Evolutionary conservation across 2,329 filamentous ascomycete species (phyloP).

Genomic region (Cytospora schulzeri): DNA sequence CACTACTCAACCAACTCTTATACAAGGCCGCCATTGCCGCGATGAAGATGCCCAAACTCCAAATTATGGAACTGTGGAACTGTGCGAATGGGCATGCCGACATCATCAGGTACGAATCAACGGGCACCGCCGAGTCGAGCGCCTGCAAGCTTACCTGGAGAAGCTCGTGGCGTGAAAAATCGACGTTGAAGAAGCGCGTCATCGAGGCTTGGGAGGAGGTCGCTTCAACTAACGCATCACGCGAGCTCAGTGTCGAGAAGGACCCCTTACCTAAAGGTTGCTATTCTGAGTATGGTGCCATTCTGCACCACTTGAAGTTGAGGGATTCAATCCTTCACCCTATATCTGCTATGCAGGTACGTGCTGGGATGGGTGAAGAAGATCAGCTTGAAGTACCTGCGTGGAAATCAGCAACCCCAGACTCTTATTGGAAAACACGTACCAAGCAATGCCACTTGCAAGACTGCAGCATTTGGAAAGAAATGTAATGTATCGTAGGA

Average conservation of each 20-base stretch:
- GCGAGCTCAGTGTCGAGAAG: slow-evolving; percentile 1
- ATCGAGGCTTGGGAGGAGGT: background rate
- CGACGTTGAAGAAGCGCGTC: background rate
- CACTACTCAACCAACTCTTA: background rate
- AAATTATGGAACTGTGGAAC: slow-evolving; percentile 20
- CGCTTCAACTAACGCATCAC: background rate
- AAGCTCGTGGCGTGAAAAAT: background rate
- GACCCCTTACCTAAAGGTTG: slow-evolving; percentile 1
- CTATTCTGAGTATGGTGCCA: background rate
- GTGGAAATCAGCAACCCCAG: background rate
- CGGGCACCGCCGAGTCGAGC: background rate
- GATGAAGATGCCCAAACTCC: background rate
- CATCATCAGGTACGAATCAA: slow-evolving; percentile 6
- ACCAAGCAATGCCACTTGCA: too few species aligned
- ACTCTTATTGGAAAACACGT: too few species aligned
- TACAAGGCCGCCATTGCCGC: background rate
- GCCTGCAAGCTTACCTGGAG: slow-evolving; percentile 9
- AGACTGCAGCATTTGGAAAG: too few species aligned
- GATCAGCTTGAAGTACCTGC: background rate
- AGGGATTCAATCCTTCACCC: background rate
- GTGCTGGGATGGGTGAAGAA: background rate
- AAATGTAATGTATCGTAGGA: too few species aligned
- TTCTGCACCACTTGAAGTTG: slow-evolving; percentile 2
- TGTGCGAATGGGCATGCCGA: slow-evolving; percentile 1
- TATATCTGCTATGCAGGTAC: slow-evolving; percentile 6